Conservation (phyloP, 768 basidiomycete genomes). For the Xerocomellus chrysenteron region DNA sequence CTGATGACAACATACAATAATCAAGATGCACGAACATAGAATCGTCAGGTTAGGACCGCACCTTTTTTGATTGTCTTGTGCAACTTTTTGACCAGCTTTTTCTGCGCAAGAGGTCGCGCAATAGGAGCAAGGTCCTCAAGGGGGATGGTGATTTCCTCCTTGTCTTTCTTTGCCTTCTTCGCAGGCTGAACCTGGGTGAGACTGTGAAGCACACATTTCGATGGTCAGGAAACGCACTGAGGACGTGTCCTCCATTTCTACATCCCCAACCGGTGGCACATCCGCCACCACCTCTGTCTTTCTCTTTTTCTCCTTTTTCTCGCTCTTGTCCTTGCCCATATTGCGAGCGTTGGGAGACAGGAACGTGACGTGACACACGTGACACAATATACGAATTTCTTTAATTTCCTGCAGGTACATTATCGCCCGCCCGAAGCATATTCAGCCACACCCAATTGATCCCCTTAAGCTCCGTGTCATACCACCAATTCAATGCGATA, state of each 20-base stretch:
- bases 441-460: constrained; percentile 68
- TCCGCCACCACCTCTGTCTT: constrained; percentile 39
- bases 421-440: constrained; percentile 48
- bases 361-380: constrained; percentile 23
- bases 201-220: constrained; percentile 31
- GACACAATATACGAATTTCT: constrained; percentile 2
- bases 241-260: constrained; percentile 43
- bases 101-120: constrained; percentile 89
- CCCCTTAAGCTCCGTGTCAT: constrained; percentile 75
- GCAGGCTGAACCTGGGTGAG: constrained; percentile 28
- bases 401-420: constrained; percentile 34
- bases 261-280: constrained; percentile 39
- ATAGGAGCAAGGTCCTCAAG: constrained; percentile 89
- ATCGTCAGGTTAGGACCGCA: constrained; percentile 22
- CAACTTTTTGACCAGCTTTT: constrained; percentile 91
- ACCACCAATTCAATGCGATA: constrained; percentile 88
- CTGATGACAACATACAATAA: constrained; percentile 38
- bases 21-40: background rate
- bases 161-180: constrained; percentile 67
- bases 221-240: constrained; percentile 26
- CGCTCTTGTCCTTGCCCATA: constrained; percentile 75
- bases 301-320: constrained; percentile 74
- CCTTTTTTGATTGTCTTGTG: constrained; percentile 96
- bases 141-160: constrained; percentile 59
- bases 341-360: constrained; percentile 1